Percentiles rank a stretch among this genome's conserved stretches.
Conservation (phyloP, 2,329 filamentous ascomycete genomes). For the Herpomyces periplanetae region DNA sequence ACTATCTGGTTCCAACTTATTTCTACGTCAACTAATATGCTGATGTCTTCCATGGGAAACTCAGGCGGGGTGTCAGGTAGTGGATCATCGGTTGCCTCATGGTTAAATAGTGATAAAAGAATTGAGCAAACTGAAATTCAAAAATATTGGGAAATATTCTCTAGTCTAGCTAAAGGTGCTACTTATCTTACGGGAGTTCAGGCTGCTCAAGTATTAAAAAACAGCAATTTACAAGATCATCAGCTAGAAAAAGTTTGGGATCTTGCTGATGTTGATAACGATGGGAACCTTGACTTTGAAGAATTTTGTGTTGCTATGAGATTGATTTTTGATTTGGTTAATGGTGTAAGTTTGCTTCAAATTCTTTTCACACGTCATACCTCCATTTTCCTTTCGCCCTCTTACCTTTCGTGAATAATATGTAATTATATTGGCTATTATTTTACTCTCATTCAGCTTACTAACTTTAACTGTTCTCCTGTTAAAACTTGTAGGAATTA, state of each 20-base stretch:
- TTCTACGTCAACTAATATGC: too few relatives aligned
- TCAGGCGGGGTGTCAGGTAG: too few relatives aligned
- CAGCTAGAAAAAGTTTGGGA: constrained; percentile 97
- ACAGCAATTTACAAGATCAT: constrained; percentile 27
- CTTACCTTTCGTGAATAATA: too few relatives aligned
- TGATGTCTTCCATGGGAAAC: too few relatives aligned
- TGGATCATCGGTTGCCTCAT: too few relatives aligned
- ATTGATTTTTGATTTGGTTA: constrained; percentile 81
- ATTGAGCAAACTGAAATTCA: constrained; percentile 36
- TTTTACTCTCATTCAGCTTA: too few relatives aligned
- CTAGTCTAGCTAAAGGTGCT: constrained; percentile 20
- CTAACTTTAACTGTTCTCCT: too few relatives aligned
- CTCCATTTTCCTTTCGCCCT: too few relatives aligned
- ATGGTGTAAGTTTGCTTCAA: constrained; percentile 26
- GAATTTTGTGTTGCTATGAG: constrained; percentile 98
- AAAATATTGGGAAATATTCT: constrained; percentile 44
- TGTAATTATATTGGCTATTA: too few relatives aligned
- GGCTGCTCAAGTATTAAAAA: constrained; percentile 29
- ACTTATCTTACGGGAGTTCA: constrained; percentile 24
- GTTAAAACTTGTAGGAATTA: constrained; percentile 22
- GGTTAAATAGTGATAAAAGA: too few relatives aligned
- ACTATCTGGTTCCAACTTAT: too few relatives aligned
- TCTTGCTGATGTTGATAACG: constrained; percentile 76
- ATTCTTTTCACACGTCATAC: too few relatives aligned
- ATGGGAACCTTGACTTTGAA: constrained; percentile 91